A percentile compares a stretch with the other conserved stretches of the same genome.
These are phyloP conservation scores for Mentha longifolia DNA, from an alignment of 257 asterid species.

Conservation along the genomic window DNA sequence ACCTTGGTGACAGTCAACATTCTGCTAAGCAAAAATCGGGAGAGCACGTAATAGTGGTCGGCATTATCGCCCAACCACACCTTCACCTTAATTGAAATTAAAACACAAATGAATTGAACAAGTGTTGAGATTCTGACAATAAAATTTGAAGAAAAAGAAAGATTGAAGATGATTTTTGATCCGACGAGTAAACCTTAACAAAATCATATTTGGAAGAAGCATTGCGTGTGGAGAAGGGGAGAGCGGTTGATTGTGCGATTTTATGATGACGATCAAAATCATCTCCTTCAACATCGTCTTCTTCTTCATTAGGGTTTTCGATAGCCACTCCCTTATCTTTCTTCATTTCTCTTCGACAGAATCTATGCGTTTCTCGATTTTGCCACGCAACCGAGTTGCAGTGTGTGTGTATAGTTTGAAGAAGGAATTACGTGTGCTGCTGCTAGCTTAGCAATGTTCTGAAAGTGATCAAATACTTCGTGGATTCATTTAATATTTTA, in stretches of 20 bases:
- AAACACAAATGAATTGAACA: not conserved
- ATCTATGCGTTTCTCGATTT: not conserved
- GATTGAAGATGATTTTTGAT: slow-evolving; percentile 7
- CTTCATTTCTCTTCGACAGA: slow-evolving; percentile 36
- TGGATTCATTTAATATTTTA: too few relatives aligned
- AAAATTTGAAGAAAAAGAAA: not conserved
- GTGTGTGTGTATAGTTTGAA: too few relatives aligned
- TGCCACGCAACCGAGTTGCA: too few relatives aligned
- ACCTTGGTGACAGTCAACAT: slow-evolving; percentile 98
- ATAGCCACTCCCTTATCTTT: slow-evolving; percentile 58
- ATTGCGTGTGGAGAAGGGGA: slow-evolving; percentile 77
- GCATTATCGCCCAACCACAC: slow-evolving; percentile 99
- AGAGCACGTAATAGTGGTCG: slow-evolving; percentile 96
- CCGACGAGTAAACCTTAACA: slow-evolving; percentile 68
- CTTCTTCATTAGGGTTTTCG: slow-evolving; percentile 44
- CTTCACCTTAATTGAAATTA: slow-evolving; percentile 63
- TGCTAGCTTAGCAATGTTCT: too few relatives aligned
- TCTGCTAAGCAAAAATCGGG: slow-evolving; percentile 96
- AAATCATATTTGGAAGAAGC: slow-evolving; percentile 97
- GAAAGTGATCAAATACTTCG: too few relatives aligned
- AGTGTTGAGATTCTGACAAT: slow-evolving; percentile 10
- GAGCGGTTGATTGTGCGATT: slow-evolving; percentile 32
- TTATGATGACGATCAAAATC: slow-evolving; percentile 40
- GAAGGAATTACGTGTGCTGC: too few relatives aligned
- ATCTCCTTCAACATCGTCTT: slow-evolving; percentile 37